These are phyloP conservation scores for Hymenotorrendiella dingleyae DNA, from an alignment of 2,329 filamentous ascomycete genomes.

Conservation along the genomic window DNA sequence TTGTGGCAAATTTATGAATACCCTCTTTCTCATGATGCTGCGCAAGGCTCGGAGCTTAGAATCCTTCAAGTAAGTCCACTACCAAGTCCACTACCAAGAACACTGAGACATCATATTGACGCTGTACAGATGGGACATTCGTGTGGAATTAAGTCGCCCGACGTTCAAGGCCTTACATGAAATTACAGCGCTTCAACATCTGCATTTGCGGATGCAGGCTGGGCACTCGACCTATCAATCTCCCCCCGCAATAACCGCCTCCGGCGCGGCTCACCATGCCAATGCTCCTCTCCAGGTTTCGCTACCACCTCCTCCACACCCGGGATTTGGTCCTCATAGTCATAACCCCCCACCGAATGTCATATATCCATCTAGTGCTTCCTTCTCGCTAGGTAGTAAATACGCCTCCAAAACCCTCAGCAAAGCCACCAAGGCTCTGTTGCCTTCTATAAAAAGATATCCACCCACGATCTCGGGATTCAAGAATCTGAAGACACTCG, in stretches of 20 bases:
- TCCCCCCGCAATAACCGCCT: slow-evolving; percentile 38
- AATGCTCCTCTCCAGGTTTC: slow-evolving; percentile 2
- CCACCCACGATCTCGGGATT: slow-evolving; percentile 53
- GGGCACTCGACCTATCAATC: slow-evolving; percentile 49
- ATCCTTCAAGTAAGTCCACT: slow-evolving; percentile 43
- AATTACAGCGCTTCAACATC: slow-evolving; percentile 44
- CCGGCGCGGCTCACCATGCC: neutral
- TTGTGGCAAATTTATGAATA: slow-evolving; percentile 60
- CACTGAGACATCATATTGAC: slow-evolving; percentile 1
- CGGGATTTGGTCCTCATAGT: slow-evolving; percentile 7
- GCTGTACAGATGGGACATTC: slow-evolving; percentile 57
- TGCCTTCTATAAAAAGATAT: slow-evolving; percentile 1
- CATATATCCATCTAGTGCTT: slow-evolving; percentile 5
- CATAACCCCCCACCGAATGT: neutral
- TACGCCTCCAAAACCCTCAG: slow-evolving; percentile 6
- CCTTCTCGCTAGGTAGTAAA: slow-evolving; percentile 6
- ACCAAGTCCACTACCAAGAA: neutral
- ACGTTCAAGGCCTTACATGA: slow-evolving; percentile 52
- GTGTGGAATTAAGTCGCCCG: slow-evolving; percentile 53
- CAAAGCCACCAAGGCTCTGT: slow-evolving; percentile 7
- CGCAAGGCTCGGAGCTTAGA: slow-evolving; percentile 51
- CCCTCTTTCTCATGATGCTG: slow-evolving; percentile 50
- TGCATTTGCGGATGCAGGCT: slow-evolving; percentile 54
- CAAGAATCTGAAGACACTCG: slow-evolving; percentile 45
- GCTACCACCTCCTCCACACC: slow-evolving; percentile 5